phyloP scores from a whole-genome alignment of 208 protist genomes.

The Wallacemonas sp. region DNA sequence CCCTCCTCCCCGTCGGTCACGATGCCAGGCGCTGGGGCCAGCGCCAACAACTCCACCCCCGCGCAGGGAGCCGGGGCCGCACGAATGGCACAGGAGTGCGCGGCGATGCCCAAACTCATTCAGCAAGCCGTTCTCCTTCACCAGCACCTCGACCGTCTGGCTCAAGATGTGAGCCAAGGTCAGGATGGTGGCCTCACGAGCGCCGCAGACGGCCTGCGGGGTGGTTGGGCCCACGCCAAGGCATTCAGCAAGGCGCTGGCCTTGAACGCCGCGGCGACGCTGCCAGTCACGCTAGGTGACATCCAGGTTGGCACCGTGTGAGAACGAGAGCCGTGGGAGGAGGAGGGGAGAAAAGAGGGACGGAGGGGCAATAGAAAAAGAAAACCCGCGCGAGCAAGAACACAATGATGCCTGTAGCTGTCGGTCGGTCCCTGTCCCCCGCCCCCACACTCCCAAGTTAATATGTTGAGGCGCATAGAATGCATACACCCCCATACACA shows the following conservation, averaged over 20 bases:
- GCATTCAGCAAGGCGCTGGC: slow-evolving; percentile 25
- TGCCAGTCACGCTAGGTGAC: slow-evolving; percentile 5
- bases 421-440: no score
- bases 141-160: slow-evolving; percentile 20
- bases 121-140: slow-evolving; percentile 32
- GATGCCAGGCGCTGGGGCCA: no score
- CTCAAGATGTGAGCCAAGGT: no score
- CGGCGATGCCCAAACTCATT: slow-evolving; percentile 25
- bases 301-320: background rate
- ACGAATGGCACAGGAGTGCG: slow-evolving; percentile 15
- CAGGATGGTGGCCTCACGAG: background rate
- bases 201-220: background rate
- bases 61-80: no score
- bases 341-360: background rate
- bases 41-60: background rate
- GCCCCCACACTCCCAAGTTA: no score
- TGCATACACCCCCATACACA: no score
- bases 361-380: background rate
- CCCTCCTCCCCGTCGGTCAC: no score
- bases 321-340: background rate
- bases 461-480: no score
- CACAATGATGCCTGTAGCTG: no score
- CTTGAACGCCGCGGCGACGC: slow-evolving; percentile 19
- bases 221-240: slow-evolving; percentile 3
- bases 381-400: no score